Evolutionary conservation across 1,284 basidiomycete genomes (phyloP), one percentile per base, ranked within the genome.

Genomic region (Chiua sp.): DNA sequence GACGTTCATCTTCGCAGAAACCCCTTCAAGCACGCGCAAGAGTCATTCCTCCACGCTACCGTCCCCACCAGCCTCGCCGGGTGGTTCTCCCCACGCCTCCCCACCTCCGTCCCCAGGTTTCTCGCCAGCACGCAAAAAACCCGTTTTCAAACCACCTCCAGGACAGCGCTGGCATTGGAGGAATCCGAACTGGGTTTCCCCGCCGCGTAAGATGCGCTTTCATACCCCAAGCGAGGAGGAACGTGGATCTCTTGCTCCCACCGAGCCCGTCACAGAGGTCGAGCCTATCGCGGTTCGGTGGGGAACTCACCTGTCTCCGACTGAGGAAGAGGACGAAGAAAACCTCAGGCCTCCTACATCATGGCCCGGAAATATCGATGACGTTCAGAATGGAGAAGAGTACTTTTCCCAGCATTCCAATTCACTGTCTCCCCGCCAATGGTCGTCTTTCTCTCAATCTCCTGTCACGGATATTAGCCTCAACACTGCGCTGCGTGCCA

Each of bases 141-240:
- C 59, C 2, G 55, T 59, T 28, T 77, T 77, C 30, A 67, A 62
- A 26, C 63, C 69, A 33, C 72, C 72, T 28, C 69, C 68, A 1
- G 74, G 72, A 46, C 42, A 66, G 12, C 64, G 64, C 22, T 74
- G 72, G 72, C 72, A 76, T 51, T 74, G 72, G 72, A 74, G 55
- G 47, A 74, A 74, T 56, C 72, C 72, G 8, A 77, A 74, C 44
- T 74, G 72, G 72, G 59, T 69, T n/a, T 76, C 74, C 37, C 75
- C 75, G 2, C 72, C 72, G 42, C 71, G 55, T n/a, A 74, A 74
- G 51, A 62, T 53, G 61, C 71, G 69, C 32, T 46, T 65, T 18
- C 57, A 69, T 47, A 68, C 63, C 30, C 73, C 68, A 10, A 60
- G 59, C 28, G 63, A 71, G 7, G 47, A 57, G n/a, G 72, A 68